Base-by-base conservation (phyloP, 768 basidiomycete genomes). In the Calocybe indica region DNA sequence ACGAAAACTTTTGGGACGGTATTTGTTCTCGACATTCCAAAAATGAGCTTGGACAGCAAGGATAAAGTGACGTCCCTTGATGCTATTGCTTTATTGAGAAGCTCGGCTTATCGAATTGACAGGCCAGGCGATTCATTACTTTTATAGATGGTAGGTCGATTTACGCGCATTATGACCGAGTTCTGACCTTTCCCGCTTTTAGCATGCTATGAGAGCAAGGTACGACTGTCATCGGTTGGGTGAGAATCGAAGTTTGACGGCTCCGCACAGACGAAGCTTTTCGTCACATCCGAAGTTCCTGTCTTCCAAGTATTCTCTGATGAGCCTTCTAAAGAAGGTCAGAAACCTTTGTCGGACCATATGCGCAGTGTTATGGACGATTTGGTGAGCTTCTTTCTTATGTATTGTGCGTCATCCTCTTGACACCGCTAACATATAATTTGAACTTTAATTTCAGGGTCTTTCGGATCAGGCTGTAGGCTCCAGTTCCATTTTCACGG, bases 281-380 rank as follows among this genome's bases (percentile, higher is more conserved):
- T 95, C 67, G 78, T 88, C 45, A 85, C 92, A 1, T 97, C 94
- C 7, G 89, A 95, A 63, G 91, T 92, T 1, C 93, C 94, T 6
- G 85, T 99, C 37, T 83, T 79, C 63, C 76, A 91, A 60, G 82
- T 96, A 37, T 99, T 98, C 66, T 87, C 91, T 0, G 88, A 89
- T 54, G 82, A 87, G 38, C 57, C 69, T 29, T 52, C 61, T 5
- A 58, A 68, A 10, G 66, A 68, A 9, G 62, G 64, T 22, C 68
- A 67, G 30, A 55, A 61, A 36, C 63, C 64, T 15, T 72, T 84
- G 15, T 83, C 82, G 11, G 86, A 92, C 57, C 90, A 96, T 62
- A 91, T 93, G 88, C 81, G 92, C 28, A 83, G 78, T 56, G 81
- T 94, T 48, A 93, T 97, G 91, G 93, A 96, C 55, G 94, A 97